Percentiles rank a stretch among this genome's conserved stretches.
Evolutionary conservation across 176 grass and related monocot species (phyloP).

Genomic region (Secale cereale): DNA sequence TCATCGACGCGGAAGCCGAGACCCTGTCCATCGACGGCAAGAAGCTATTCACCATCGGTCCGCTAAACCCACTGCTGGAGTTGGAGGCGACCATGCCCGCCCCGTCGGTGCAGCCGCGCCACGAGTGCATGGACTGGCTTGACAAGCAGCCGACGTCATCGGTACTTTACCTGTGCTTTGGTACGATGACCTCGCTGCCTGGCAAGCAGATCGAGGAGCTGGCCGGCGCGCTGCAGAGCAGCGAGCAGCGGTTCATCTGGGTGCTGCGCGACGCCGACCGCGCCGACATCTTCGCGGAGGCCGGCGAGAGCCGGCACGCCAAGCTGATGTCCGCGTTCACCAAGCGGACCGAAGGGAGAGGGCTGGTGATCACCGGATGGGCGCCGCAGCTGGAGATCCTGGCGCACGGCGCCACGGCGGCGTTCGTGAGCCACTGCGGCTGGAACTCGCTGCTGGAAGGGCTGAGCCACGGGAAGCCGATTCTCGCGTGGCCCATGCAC

Average conservation of each 20-base stretch:
- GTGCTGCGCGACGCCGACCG: conserved; percentile 39
- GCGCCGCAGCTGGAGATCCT: conserved; percentile 65
- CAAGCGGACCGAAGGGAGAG: not conserved
- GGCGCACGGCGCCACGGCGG: conserved; percentile 35
- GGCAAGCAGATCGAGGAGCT: conserved; percentile 30
- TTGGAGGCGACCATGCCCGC: not conserved
- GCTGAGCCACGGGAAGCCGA: conserved; percentile 9
- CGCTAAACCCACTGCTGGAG: conserved; percentile 17
- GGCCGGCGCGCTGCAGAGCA: conserved; percentile 5
- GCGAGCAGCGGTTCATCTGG: conserved; percentile 43
- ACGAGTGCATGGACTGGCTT: conserved; percentile 37
- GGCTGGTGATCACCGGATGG: conserved; percentile 47
- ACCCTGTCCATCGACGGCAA: not conserved
- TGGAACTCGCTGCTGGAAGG: conserved; percentile 47
- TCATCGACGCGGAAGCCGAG: conserved; percentile 5
- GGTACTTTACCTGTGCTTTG: conserved; percentile 36
- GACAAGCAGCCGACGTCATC: conserved; percentile 28
- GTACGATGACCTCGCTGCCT: conserved; percentile 21
- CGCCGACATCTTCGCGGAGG: conserved; percentile 16
- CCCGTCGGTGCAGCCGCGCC: not conserved
- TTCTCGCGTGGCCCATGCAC: conserved; percentile 34
- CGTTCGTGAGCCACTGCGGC: conserved; percentile 65
- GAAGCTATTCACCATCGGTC: conserved; percentile 28
- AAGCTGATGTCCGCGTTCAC: not conserved
- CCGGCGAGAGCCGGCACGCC: not conserved